These are phyloP conservation scores for Calocybe cyanea DNA, from an alignment of 768 basidiomycete genomes.

Conservation along the genomic window DNA sequence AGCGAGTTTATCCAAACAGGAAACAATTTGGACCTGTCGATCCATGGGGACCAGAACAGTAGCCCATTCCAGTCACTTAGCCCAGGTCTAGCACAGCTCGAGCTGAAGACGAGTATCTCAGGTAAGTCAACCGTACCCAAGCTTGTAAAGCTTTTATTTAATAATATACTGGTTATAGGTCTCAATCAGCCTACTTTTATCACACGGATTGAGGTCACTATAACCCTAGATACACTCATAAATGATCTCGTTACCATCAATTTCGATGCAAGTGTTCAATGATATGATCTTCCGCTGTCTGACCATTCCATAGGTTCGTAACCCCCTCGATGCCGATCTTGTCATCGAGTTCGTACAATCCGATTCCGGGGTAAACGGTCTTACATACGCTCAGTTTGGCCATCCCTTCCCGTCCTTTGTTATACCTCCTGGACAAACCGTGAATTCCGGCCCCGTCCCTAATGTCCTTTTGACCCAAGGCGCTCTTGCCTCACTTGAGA, in stretches of 20 bases:
- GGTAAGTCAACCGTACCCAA: conserved; percentile 28
- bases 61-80: conserved; percentile 61
- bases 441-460: conserved; percentile 54
- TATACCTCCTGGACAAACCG: conserved; percentile 53
- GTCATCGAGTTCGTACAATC: conserved; percentile 55
- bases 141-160: neutral
- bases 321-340: conserved; percentile 57
- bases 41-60: conserved; percentile 56
- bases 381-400: conserved; percentile 55
- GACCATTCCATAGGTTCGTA: conserved; percentile 34
- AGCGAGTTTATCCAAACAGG: conserved; percentile 54
- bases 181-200: conserved; percentile 55
- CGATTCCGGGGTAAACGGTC: conserved; percentile 47
- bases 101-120: conserved; percentile 43
- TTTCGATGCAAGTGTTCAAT: conserved; percentile 46
- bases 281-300: neutral
- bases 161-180: conserved; percentile 24
- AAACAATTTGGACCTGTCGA: conserved; percentile 43
- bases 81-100: conserved; percentile 51
- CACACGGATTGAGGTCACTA: conserved; percentile 49
- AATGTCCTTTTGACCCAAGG: conserved; percentile 62
- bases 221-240: conserved; percentile 46
- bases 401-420: conserved; percentile 52
- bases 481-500: conserved; percentile 48
- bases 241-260: conserved; percentile 50